Evolutionary conservation across 2,329 filamentous ascomycete genomes (phyloP).

Genomic region (Aspergillus pseudotamarii): DNA sequence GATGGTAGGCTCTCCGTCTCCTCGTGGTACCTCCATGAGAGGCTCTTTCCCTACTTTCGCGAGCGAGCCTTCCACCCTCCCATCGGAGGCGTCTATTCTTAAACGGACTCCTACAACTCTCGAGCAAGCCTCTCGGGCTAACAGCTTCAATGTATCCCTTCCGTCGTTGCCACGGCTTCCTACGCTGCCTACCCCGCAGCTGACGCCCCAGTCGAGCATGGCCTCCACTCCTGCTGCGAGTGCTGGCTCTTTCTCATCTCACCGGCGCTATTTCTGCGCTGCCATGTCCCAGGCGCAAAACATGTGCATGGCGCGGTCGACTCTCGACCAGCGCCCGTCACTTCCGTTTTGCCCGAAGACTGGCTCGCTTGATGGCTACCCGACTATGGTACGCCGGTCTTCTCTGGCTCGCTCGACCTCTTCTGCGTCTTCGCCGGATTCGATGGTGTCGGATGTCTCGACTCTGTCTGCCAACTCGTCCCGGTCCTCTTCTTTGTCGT

Average conservation of each 20-base stretch:
- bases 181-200: slow-evolving; percentile 62
- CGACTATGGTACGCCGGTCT: slow-evolving; percentile 51
- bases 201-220: slow-evolving; percentile 60
- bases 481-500: slow-evolving; percentile 52
- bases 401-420: slow-evolving; percentile 57
- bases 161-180: slow-evolving; percentile 59
- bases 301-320: slow-evolving; percentile 57
- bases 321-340: slow-evolving; percentile 54
- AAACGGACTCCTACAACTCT: slow-evolving; percentile 48
- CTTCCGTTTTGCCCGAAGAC: slow-evolving; percentile 37
- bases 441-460: slow-evolving; percentile 64
- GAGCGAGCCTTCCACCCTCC: slow-evolving; percentile 26
- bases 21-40: slow-evolving; percentile 22
- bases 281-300: slow-evolving; percentile 62
- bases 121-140: slow-evolving; percentile 52
- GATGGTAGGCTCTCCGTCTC: slow-evolving; percentile 34
- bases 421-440: slow-evolving; percentile 61
- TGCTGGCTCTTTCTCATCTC: slow-evolving; percentile 51
- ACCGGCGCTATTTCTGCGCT: slow-evolving; percentile 60
- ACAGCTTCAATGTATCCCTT: slow-evolving; percentile 47
- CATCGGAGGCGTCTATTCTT: slow-evolving; percentile 34
- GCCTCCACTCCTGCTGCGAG: slow-evolving; percentile 65
- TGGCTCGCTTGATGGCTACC: slow-evolving; percentile 51
- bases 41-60: slow-evolving; percentile 17
- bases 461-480: slow-evolving; percentile 57